A percentile compares a stretch with the other conserved stretches of the same genome.
phyloP scores from a whole-genome alignment of 257 asterid genomes.

The Rubia yunnanensis region DNA sequence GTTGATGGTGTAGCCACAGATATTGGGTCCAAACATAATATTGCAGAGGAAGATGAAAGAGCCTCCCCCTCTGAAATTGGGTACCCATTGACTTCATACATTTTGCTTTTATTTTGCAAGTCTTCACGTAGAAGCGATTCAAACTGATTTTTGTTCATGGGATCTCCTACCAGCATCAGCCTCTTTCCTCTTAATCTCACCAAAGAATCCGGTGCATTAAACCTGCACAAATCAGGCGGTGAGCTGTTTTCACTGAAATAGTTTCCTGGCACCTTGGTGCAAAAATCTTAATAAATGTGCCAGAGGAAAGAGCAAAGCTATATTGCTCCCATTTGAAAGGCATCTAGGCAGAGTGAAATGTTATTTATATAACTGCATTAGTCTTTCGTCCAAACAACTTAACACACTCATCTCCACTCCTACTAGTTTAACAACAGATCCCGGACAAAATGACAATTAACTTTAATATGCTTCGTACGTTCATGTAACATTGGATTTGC shows the following conservation, averaged over 20 bases:
- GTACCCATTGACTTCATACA: constrained; percentile 78
- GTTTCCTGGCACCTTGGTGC: neutral
- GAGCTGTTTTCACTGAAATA: neutral
- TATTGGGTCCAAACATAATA: too few species aligned
- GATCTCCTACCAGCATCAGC: constrained; percentile 91
- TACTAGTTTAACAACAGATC: too few species aligned
- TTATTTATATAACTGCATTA: neutral
- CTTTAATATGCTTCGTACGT: too few species aligned
- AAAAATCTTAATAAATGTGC: neutral
- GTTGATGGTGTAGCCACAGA: too few species aligned
- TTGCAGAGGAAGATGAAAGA: constrained; percentile 63
- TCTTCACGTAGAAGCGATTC: constrained; percentile 86
- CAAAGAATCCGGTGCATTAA: constrained; percentile 77
- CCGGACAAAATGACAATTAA: too few species aligned
- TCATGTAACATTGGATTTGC: too few species aligned
- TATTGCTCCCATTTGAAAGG: too few species aligned
- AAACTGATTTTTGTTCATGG: constrained; percentile 93
- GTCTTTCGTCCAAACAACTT: neutral
- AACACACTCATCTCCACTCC: too few species aligned
- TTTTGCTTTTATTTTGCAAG: constrained; percentile 62
- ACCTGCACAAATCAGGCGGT: constrained; percentile 34
- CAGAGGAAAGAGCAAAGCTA: neutral
- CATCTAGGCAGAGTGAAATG: neutral
- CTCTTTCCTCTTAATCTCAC: constrained; percentile 75
- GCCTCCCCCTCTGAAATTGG: constrained; percentile 92